Percentiles rank a stretch among this genome's conserved stretches.
phyloP scores from a whole-genome alignment of 2,329 filamentous ascomycete genomes.

The Trichophyton rubrum region DNA sequence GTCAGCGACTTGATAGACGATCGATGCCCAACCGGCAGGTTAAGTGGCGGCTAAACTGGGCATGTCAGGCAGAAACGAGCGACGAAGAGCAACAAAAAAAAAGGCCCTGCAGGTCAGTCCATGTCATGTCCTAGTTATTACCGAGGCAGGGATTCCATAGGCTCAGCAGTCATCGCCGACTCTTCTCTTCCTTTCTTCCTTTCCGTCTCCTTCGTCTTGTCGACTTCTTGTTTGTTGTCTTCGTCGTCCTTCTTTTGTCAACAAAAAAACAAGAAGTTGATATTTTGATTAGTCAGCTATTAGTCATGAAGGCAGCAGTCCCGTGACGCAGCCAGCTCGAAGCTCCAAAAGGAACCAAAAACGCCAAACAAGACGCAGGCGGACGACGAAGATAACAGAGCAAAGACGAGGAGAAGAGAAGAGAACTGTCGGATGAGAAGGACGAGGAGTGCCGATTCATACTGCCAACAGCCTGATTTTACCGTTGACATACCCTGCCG shows the following conservation, averaged over 20 bases:
- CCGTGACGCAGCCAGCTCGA: constrained; percentile 12
- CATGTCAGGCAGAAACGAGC: background rate
- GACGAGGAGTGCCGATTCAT: background rate
- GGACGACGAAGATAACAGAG: background rate
- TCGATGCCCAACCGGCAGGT: background rate
- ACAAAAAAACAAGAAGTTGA: background rate
- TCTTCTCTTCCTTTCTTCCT: background rate
- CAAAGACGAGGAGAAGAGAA: background rate
- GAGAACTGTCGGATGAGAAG: background rate
- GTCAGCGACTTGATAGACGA: background rate
- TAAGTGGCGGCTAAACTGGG: background rate
- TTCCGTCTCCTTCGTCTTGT: background rate
- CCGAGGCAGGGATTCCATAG: background rate
- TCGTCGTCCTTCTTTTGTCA: too few relatives aligned
- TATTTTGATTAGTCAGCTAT: background rate
- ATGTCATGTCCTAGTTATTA: background rate
- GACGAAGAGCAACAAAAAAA: background rate
- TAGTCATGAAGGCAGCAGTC: constrained; percentile 11
- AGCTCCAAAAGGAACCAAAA: constrained; percentile 5
- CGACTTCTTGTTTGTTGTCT: background rate
- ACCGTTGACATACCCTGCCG: background rate
- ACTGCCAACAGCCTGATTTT: background rate
- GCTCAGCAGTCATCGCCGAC: background rate
- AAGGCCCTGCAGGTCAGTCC: background rate
- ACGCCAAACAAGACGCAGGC: background rate